phyloP scores from a whole-genome alignment of 1,139 yeast genomes.

The Pichia norvegensis region DNA sequence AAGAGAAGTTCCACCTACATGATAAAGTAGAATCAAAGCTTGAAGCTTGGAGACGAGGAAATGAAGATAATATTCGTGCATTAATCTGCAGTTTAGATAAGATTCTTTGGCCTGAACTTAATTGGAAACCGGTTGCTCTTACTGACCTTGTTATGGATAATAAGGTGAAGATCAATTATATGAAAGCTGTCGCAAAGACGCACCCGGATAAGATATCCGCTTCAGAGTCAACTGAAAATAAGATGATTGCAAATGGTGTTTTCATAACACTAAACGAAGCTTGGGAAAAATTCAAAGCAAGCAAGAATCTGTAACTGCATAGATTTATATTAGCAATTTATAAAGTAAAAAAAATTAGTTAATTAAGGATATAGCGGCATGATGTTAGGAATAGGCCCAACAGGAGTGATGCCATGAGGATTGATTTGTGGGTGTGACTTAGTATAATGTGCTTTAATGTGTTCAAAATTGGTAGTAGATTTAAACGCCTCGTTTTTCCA shows the following conservation, averaged over 20 bases:
- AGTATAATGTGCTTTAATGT: slow-evolving; percentile 85
- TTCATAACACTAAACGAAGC: slow-evolving; percentile 79
- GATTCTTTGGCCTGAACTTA: slow-evolving; percentile 52
- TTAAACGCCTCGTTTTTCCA: slow-evolving; percentile 71
- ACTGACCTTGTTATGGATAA: slow-evolving; percentile 85
- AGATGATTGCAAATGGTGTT: slow-evolving; percentile 80
- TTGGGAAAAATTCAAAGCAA: slow-evolving; percentile 76
- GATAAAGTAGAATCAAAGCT: slow-evolving; percentile 53
- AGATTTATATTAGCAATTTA: neutral
- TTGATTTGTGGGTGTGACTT: slow-evolving; percentile 73
- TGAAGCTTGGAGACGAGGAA: slow-evolving; percentile 62
- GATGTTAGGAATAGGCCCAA: slow-evolving; percentile 83
- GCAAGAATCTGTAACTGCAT: slow-evolving; percentile 2
- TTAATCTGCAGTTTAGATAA: slow-evolving; percentile 58
- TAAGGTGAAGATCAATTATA: slow-evolving; percentile 75
- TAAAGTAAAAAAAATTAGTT: too few species aligned
- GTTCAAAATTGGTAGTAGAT: slow-evolving; percentile 78
- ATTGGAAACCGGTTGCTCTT: slow-evolving; percentile 58
- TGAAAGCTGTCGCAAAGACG: slow-evolving; percentile 89
- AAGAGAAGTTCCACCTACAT: slow-evolving; percentile 48
- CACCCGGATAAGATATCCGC: slow-evolving; percentile 85
- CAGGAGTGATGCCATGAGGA: slow-evolving; percentile 76
- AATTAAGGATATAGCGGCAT: slow-evolving; percentile 29
- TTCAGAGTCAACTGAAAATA: slow-evolving; percentile 52
- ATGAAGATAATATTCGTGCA: slow-evolving; percentile 71